Conservation (phyloP, 2,329 filamentous ascomycete genomes). For the Exophiala oligosperma region DNA sequence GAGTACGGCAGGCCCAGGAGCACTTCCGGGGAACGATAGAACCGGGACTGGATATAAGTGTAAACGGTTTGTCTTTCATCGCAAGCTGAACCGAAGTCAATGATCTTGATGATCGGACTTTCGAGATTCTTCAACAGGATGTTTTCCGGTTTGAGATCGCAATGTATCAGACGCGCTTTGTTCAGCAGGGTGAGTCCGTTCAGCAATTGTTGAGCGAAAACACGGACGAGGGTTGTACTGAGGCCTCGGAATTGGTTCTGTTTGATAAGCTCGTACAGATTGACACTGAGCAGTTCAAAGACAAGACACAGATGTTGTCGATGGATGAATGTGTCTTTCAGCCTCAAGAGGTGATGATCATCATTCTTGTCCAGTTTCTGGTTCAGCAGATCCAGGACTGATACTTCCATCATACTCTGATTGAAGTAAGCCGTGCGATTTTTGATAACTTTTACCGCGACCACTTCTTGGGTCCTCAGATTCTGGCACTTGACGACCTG, state of each 20-base stretch:
- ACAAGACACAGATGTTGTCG: conserved; percentile 94
- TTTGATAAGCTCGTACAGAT: conserved; percentile 97
- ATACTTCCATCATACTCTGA: conserved; percentile 99
- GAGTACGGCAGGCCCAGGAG: conserved; percentile 94
- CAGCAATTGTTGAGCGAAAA: conserved; percentile 94
- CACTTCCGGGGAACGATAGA: conserved; percentile 96
- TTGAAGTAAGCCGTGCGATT: conserved; percentile 99
- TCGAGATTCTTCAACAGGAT: conserved; percentile 97
- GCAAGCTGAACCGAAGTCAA: conserved; percentile 97
- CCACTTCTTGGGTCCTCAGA: conserved; percentile 95
- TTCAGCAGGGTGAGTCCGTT: conserved; percentile 90
- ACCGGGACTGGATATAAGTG: conserved; percentile 97
- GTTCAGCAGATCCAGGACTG: conserved; percentile 94
- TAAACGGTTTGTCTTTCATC: conserved; percentile 98
- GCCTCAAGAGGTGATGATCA: conserved; percentile 88
- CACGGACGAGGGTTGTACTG: conserved; percentile 93
- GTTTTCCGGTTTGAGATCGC: conserved; percentile 97
- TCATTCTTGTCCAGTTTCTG: conserved; percentile 99
- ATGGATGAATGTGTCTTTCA: conserved; percentile 98
- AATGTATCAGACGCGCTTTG: conserved; percentile 96
- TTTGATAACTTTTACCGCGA: conserved; percentile 98
- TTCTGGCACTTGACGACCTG: conserved; percentile 99
- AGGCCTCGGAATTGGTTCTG: conserved; percentile 98
- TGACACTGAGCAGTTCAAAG: conserved; percentile 94
- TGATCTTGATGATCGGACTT: conserved; percentile 99